Evolutionary conservation across 768 basidiomycete genomes (phyloP), one percentile per base, ranked within the genome.

Genomic region (Pleurotus tuber-regium): DNA sequence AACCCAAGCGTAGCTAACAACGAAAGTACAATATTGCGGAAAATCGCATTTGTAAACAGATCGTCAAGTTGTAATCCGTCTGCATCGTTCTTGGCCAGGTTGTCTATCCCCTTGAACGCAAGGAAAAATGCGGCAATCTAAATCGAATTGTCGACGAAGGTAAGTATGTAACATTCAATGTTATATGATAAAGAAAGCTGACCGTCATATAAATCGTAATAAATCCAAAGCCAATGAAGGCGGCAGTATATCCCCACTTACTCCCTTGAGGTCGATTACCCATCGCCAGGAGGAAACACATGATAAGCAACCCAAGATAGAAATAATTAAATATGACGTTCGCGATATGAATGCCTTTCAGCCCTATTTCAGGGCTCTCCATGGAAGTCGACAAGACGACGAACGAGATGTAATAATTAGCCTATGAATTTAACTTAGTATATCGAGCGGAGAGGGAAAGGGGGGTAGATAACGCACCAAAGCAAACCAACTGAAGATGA

Each of bases 191-290:
- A 54, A 28, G 33, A 5, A 18, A 4, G 59, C 81, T 19, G 43
- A 92, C 87, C 47, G 93, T 92, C 96, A 99, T 98, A 63, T 98
- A 98, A n/a, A 93, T 66, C 26, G 96, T 98, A 57, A 99, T 84
- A 19, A 96, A 3, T 2, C 80, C 92, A 69, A 96, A 99, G 1
- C 92, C 91, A 25, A 96, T 63, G 61, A 98, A 84, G 24, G 92
- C 87, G 5, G 80, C 61, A 2, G 91, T 92, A 66, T 97, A 99
- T 4, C 82, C 83, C 80, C 85, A 84, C 66, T 91, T 94, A 2
- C 85, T 80, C 26, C 95, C 95, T 58, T 95, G 91, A 3, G 95
- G 95, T 9, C 96, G 73, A 64, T 98, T 98, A 0, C 95, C 96
- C 50, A 98, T 71, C 1, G 91, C 75, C 30, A 96, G 79, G 47